Evolutionary conservation across 208 protist genomes (phyloP), one percentile per base, ranked within the genome.

Genomic region (Trypanosoma caninum): DNA sequence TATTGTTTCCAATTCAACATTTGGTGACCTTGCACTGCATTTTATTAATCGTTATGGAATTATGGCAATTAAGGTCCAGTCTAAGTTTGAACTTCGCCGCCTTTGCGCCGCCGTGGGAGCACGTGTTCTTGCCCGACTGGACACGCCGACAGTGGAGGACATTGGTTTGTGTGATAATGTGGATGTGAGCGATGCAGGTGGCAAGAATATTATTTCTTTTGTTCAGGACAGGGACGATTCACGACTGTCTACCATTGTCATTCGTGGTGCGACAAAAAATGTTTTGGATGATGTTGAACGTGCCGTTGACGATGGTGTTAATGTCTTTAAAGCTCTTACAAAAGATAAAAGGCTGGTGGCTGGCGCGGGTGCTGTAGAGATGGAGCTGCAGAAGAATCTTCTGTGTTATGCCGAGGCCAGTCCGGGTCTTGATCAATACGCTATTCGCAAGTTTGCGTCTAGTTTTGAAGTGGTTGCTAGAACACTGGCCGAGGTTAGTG

Each of bases 41-140:
- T 99, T 98, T 77, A 80, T 99, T 38, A 98, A 99, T 60, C 96
- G 96, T 61, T 84, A 97, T 56, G 82, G 87, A 9, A 98, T 99
- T 52, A 99, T 99, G 96, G 98, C 92, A 10, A 74, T 99, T 13
- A 98, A 98, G 59, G 80, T 99, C 34, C 73, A 90, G 41, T 99
- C 97, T 20, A 99, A 99, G 87, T 99, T 99, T 80, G 97, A 99
- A 65, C 72, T 99, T 30, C 89, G 97, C 35, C 94, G 99, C 41
- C 72, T 99, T 18, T 99, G 98, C 71, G 78, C 94, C 37, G 94
- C 98, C 9, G 93, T 98, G 16, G 97, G 97, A 35, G 97, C 99
- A 25, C 97, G 82, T 18, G 74, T 91, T 28, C 69, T 99, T 34
- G 94, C 96, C 27, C 87, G 91, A 18, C 73, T 99, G 38, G 93